phyloP scores from a whole-genome alignment of 192 early-diverging fungal genomes.

The Chytriomyces sp. region DNA sequence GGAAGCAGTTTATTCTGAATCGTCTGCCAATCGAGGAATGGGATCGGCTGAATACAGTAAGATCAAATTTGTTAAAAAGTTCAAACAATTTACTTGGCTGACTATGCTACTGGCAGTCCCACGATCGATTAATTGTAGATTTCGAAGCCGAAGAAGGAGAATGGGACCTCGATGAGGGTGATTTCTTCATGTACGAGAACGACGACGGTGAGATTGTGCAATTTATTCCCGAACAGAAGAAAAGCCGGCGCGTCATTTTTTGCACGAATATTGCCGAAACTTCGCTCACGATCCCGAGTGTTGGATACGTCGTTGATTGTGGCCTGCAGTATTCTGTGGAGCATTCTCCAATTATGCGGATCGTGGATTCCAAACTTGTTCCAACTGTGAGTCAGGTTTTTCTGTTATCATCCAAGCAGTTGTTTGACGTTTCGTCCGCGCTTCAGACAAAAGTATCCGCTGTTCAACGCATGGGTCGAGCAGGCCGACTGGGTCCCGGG shows the following conservation, averaged over 20 bases:
- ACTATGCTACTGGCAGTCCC: not conserved
- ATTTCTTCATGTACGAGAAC: constrained; percentile 14
- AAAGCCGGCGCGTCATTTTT: constrained; percentile 88
- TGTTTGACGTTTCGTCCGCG: not conserved
- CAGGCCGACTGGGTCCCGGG: constrained; percentile 89
- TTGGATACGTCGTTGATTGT: constrained; percentile 91
- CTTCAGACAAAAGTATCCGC: constrained; percentile 81
- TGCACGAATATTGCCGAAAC: constrained; percentile 99
- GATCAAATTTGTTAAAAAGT: constrained; percentile 1
- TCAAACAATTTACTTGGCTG: constrained; percentile 2
- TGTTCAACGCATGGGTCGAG: constrained; percentile 88
- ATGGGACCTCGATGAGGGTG: not conserved
- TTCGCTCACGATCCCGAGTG: constrained; percentile 90
- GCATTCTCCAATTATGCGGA: constrained; percentile 67
- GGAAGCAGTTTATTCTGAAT: constrained; percentile 33
- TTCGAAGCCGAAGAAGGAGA: not conserved
- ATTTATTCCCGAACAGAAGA: not conserved
- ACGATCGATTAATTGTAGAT: not conserved
- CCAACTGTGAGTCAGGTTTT: constrained; percentile 23
- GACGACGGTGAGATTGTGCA: constrained; percentile 33
- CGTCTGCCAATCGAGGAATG: constrained; percentile 12
- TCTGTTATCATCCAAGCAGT: not conserved
- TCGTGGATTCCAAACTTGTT: constrained; percentile 68
- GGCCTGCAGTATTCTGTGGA: constrained; percentile 63
- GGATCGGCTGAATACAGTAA: not conserved